A percentile compares a stretch with the other conserved stretches of the same genome.
Conservation (phyloP, 139 green algal genomes). For the Chlorella sorokiniana region DNA sequence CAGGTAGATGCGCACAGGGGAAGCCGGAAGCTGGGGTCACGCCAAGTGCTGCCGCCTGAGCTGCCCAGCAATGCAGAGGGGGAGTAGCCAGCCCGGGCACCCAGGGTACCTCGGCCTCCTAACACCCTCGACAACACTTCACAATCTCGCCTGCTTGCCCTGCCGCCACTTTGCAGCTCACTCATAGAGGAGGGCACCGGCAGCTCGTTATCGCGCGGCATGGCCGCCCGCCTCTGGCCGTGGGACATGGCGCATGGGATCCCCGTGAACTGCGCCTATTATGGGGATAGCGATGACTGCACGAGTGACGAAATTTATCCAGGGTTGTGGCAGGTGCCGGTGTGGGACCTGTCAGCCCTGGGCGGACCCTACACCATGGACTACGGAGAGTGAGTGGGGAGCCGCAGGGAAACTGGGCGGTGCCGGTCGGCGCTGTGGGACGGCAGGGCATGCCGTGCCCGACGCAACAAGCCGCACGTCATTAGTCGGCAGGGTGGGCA, state of each 20-base stretch:
- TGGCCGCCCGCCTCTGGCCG: constrained; percentile 27
- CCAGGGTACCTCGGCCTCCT: no score
- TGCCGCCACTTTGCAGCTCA: background rate
- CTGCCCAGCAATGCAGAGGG: no score
- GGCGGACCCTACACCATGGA: constrained; percentile 1
- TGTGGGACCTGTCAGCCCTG: constrained; percentile 17
- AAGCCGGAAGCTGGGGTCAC: background rate
- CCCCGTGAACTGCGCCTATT: constrained; percentile 14
- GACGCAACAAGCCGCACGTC: no score
- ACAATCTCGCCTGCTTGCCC: no score
- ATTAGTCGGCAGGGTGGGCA: background rate
- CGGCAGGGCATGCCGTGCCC: no score
- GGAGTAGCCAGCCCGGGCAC: no score
- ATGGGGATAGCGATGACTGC: background rate
- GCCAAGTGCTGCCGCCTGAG: no score
- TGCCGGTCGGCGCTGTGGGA: background rate
- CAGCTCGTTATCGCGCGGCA: background rate
- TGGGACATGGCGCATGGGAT: constrained; percentile 42
- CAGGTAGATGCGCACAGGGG: background rate
- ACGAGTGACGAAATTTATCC: background rate
- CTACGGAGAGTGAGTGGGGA: background rate
- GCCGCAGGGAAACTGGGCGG: background rate
- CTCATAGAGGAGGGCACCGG: constrained; percentile 26
- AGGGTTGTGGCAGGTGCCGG: constrained; percentile 23
- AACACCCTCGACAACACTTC: background rate